A percentile compares a stretch with the other conserved stretches of the same genome.
phyloP scores from a whole-genome alignment of 2,329 filamentous ascomycete genomes.

The Cadophora sp. region DNA sequence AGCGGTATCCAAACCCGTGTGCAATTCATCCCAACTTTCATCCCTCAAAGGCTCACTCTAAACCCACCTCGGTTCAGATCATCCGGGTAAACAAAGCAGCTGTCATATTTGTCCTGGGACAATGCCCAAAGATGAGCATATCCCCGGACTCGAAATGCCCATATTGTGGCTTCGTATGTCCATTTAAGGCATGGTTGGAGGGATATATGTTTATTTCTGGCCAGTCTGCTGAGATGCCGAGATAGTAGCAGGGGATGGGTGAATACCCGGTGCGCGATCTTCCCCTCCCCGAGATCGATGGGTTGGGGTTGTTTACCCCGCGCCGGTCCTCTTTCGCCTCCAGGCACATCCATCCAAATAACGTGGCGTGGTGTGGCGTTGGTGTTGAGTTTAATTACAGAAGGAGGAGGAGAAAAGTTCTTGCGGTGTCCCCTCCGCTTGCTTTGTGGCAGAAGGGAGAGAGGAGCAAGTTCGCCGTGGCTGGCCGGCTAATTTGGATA shows the following conservation, averaged over 20 bases:
- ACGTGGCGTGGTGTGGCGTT: conserved; percentile 8
- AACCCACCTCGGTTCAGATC: conserved; percentile 2
- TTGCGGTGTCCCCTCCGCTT: not conserved
- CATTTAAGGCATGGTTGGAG: conserved; percentile 12
- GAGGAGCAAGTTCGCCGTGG: not conserved
- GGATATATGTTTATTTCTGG: not conserved
- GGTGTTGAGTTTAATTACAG: not conserved
- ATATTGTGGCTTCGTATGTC: conserved; percentile 34
- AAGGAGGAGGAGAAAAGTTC: not conserved
- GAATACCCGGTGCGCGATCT: not conserved
- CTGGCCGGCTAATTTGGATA: not conserved
- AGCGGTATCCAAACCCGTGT: not conserved
- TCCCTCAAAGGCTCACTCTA: not conserved
- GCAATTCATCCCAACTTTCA: not conserved
- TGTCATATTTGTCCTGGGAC: not conserved
- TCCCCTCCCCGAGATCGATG: conserved; percentile 4
- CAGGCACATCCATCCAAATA: not conserved
- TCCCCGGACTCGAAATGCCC: not conserved
- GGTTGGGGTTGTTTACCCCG: not conserved
- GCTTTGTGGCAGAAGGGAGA: conserved; percentile 3
- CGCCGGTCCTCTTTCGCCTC: not conserved
- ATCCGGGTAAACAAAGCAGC: conserved; percentile 7
- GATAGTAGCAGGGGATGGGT: not conserved
- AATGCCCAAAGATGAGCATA: not conserved
- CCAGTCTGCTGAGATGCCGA: conserved; percentile 3